Percentiles rank a stretch among this genome's conserved stretches.
Evolutionary conservation across 208 protist species (phyloP).

Genomic region (Phytomonas sp.): DNA sequence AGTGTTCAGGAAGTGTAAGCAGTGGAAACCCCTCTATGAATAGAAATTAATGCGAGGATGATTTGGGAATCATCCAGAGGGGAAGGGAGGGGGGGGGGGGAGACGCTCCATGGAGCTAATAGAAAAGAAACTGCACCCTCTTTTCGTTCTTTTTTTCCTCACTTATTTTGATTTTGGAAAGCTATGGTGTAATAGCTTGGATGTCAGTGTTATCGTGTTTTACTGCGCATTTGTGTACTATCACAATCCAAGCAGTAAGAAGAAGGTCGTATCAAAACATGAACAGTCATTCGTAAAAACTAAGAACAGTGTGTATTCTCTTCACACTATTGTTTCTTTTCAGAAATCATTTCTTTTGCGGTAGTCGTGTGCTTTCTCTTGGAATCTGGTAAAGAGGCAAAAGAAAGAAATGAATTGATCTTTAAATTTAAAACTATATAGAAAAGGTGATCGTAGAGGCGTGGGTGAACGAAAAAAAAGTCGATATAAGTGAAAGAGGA

Average conservation of each 20-base stretch:
- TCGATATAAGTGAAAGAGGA: too few relatives aligned
- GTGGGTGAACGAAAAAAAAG: too few relatives aligned
- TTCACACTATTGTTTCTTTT: too few relatives aligned
- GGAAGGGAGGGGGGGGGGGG: too few relatives aligned
- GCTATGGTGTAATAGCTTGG: background rate
- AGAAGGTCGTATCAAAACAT: background rate
- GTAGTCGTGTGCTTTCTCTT: too few relatives aligned
- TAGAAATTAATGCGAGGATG: background rate
- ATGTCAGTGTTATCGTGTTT: background rate
- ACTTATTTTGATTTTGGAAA: background rate
- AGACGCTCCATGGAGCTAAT: background rate
- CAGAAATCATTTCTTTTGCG: too few relatives aligned
- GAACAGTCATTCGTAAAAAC: background rate
- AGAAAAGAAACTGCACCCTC: background rate
- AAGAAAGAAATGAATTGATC: too few relatives aligned
- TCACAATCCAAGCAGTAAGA: too few relatives aligned
- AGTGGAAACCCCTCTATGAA: background rate
- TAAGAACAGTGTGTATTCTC: background rate
- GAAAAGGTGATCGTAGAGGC: too few relatives aligned
- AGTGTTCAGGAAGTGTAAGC: background rate
- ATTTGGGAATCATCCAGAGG: background rate
- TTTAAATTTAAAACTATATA: too few relatives aligned
- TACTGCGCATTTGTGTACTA: too few relatives aligned
- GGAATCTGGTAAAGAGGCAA: too few relatives aligned
- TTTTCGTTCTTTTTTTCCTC: slow-evolving; percentile 5